A percentile compares a stretch with the other conserved stretches of the same genome.
These are phyloP conservation scores for Ceratobasidium sp. DNA, from an alignment of 1,284 basidiomycete genomes.

Conservation along the genomic window DNA sequence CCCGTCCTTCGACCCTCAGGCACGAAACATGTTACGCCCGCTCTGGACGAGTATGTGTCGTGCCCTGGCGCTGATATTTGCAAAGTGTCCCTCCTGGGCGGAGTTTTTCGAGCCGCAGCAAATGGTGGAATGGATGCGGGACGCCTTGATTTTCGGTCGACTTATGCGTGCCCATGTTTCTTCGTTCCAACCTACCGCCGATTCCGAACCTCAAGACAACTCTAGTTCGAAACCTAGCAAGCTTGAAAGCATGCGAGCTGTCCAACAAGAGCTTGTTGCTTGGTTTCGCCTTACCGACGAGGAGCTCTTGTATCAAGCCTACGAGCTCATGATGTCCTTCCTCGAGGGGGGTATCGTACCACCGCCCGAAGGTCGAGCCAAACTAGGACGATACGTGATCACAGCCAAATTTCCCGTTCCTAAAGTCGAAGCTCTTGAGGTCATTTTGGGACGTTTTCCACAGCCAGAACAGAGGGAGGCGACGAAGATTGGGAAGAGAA, in stretches of 20 bases:
- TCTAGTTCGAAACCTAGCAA: no score
- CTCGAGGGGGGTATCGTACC: slow-evolving; percentile 60
- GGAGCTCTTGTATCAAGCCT: slow-evolving; percentile 88
- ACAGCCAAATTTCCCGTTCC: slow-evolving; percentile 2
- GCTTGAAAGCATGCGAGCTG: slow-evolving; percentile 65
- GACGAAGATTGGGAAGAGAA: slow-evolving; percentile 17
- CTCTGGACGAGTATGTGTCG: slow-evolving; percentile 87
- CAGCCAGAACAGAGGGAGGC: neutral
- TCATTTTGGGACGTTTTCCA: slow-evolving; percentile 16
- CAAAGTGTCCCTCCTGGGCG: slow-evolving; percentile 84
- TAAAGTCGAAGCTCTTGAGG: slow-evolving; percentile 7
- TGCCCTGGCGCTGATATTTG: slow-evolving; percentile 84
- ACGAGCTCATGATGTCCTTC: slow-evolving; percentile 80
- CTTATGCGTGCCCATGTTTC: slow-evolving; percentile 83
- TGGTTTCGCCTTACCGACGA: slow-evolving; percentile 93
- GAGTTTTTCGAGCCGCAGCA: slow-evolving; percentile 78
- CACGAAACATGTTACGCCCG: slow-evolving; percentile 66
- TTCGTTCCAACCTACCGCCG: slow-evolving; percentile 76
- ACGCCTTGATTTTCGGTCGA: slow-evolving; percentile 90
- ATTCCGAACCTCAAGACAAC: slow-evolving; percentile 54
- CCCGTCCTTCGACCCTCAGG: slow-evolving; percentile 53
- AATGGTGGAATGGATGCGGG: slow-evolving; percentile 97
- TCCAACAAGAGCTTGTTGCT: slow-evolving; percentile 78
- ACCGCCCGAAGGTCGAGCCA: neutral
- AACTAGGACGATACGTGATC: slow-evolving; percentile 2